Conservation (phyloP, 148 eudicot species). For the Arctostaphylos glauca region DNA sequence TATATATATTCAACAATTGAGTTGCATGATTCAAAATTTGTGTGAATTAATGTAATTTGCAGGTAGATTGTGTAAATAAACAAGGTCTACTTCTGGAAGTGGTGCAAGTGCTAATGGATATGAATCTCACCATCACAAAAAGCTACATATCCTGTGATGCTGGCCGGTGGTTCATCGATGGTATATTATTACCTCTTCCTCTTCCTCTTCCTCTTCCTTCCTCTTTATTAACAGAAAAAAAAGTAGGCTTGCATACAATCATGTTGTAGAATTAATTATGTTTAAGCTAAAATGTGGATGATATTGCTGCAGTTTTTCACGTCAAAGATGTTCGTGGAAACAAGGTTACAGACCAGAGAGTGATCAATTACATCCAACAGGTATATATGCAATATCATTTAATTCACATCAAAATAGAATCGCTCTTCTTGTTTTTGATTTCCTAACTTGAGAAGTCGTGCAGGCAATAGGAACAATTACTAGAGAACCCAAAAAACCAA, state of each 20-base stretch:
- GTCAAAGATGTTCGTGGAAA: slow-evolving; percentile 62
- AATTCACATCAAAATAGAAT: no score
- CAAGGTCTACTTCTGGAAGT: slow-evolving; percentile 85
- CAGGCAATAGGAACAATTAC: slow-evolving; percentile 49
- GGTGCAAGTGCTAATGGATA: slow-evolving; percentile 83
- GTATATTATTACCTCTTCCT: slow-evolving; percentile 34
- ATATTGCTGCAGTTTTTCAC: slow-evolving; percentile 49
- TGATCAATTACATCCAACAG: slow-evolving; percentile 56
- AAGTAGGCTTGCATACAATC: no score
- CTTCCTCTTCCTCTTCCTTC: no score
- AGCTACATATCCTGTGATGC: slow-evolving; percentile 91
- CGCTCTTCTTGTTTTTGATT: no score
- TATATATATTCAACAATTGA: no score
- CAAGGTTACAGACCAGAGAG: slow-evolving; percentile 50
- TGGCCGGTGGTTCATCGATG: slow-evolving; percentile 96
- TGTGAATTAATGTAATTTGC: neutral
- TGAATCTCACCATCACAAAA: slow-evolving; percentile 69
- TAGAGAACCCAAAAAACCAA: slow-evolving; percentile 21
- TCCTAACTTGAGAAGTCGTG: neutral
- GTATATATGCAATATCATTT: slow-evolving; percentile 25
- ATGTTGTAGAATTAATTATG: no score
- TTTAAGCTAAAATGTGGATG: no score
- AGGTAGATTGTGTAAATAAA: slow-evolving; percentile 88
- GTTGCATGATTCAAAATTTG: neutral
- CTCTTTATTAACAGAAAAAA: no score